Evolutionary conservation across 331 rosid genomes (phyloP), one percentile per base, ranked within the genome.

Genomic region (Acacia pycnantha): DNA sequence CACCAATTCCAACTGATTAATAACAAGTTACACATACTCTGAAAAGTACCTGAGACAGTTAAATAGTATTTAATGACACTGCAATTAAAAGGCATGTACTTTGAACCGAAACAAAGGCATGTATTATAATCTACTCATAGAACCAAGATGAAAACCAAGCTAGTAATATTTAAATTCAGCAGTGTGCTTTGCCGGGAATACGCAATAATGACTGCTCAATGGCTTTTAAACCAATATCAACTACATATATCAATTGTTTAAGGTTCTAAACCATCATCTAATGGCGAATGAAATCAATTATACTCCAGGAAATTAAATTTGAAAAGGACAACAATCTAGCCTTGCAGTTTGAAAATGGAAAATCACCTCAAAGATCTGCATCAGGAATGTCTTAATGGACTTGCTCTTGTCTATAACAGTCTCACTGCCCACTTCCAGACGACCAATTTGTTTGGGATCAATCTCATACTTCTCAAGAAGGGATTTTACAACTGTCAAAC

Each of bases 381-480:
- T 96, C 84, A 96, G 88, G 89, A 96, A 96, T 76, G 99, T 92
- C 95, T 96, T 96, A 80, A 96, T 94, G 70, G 99, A 96, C 81
- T 96, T 96, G 92, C 99, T 96, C 88, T 96, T 96, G 94, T 96
- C 99, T 77, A 96, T 94, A 78, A 96, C 98, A 74, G 99, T 96
- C 90, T 96, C 99, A 11, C 98, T 96, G 79, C 99, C 99, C 37
- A 96, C 99, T 91, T 93, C 99, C 76, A 96, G 85, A 64, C 99
- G 99, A 79, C 99, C 99, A 89, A 96, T 92, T 89, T 92, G 97
- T 83, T 94, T 91, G 82, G 97, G 95, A 74, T 96, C 97, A 86
- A 96, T 77, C 61, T 80, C 91, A 81, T 94, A 96, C 81, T 96
- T 96, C 77, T 91, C 97, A 82, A 96, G 95, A 84, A 96, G 99